Base-by-base conservation (phyloP, 352 stramenopile species). In the Plasmopara halstedii region DNA sequence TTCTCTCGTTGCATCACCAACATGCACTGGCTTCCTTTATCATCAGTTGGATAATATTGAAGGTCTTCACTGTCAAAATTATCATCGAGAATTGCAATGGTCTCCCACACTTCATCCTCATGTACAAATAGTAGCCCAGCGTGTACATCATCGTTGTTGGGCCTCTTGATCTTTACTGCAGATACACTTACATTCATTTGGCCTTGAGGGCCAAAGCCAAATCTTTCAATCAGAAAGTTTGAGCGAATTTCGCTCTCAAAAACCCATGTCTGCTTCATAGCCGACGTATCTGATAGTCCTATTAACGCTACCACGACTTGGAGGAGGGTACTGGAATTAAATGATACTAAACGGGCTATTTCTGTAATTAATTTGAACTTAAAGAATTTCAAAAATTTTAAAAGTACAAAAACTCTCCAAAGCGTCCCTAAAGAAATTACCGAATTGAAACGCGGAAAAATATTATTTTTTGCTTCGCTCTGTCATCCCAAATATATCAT, bases 221-320 rank as follows among this genome's bases (percentile, higher is more conserved):
- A 97, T 58, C 80, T 83, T 58, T 97, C 88, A 34, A 97, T 75
- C 34, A 91, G 62, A 60, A 96, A 97, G 37, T 92, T 61, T 26
- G 56, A 42, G 19, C 84, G 74, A 46, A 78, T 64, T 45, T 97
- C 88, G 17, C 59, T 37, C 15, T 57, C 47, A 39, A 95, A 89
- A 22, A 22, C 33, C 70, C 87, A 88, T 17, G 70, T 58, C 56
- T 96, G 86, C 53, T 91, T 87, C 73, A 88, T 86, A 19, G 35
- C 66, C 10, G 48, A 15, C 23, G 47, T 29, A 19, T 13, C 21
- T 17, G 32, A 32, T 9, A 51, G 38, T 15, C 34, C 34, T 40
- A 29, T 19, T 20, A 69, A 47, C 36, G 44, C 20, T 2, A 50
- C 15, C 22, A 22, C 15, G 17, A 49, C 13, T 5, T 18, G n/a